Conservation (phyloP, 140 eudicot genomes). For the Cichorium intybus region DNA sequence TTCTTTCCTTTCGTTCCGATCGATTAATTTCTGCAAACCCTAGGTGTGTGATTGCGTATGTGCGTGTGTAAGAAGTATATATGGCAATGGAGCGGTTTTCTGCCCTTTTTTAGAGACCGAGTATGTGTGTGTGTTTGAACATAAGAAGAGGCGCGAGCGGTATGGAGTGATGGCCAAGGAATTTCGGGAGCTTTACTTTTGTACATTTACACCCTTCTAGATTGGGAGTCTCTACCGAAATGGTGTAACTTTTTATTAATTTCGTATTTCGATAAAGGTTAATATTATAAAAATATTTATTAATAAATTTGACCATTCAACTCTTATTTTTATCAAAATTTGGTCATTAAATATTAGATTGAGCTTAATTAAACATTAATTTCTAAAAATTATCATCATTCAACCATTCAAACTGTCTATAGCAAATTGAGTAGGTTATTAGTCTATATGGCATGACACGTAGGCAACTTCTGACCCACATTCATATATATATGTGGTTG, state of each 20-base stretch:
- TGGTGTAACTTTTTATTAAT: neutral
- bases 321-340: no score
- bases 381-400: no score
- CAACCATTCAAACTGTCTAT: no score
- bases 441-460: no score
- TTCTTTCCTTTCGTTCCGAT: neutral
- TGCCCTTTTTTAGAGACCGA: slow-evolving; percentile 31
- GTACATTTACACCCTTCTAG: slow-evolving; percentile 7
- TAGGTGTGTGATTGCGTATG: neutral
- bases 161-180: slow-evolving; percentile 30
- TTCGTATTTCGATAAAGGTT: no score
- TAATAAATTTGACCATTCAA: no score
- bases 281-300: no score
- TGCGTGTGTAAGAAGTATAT: slow-evolving; percentile 1
- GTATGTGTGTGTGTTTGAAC: slow-evolving; percentile 17
- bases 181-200: neutral
- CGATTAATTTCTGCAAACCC: slow-evolving; percentile 10
- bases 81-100: slow-evolving; percentile 28
- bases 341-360: no score
- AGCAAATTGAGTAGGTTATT: no score
- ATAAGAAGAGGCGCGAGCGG: slow-evolving; percentile 24
- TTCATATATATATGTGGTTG: no score
- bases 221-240: neutral
- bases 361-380: no score
- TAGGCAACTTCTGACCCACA: no score